These are phyloP conservation scores for Nitzschia sp. DNA, from an alignment of 108 stramenopile species.

Conservation along the genomic window DNA sequence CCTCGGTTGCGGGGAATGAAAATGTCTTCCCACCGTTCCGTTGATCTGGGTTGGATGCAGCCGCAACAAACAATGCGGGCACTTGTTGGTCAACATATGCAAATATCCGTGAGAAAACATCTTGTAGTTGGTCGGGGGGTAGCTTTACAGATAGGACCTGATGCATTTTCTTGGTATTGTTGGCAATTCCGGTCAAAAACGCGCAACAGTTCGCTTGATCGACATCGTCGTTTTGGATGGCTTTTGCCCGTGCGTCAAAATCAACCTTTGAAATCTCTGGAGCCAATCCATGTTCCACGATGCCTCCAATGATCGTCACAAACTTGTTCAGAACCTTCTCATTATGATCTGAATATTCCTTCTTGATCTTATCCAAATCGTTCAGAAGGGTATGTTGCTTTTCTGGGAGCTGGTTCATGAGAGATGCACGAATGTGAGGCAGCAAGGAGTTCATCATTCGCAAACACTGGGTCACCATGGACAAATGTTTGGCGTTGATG, in stretches of 20 bases:
- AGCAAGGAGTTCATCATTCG: conserved; percentile 82
- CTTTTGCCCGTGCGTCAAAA: conserved; percentile 67
- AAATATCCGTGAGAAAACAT: conserved; percentile 92
- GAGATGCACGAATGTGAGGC: conserved; percentile 90
- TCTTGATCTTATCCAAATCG: conserved; percentile 90
- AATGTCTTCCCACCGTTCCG: conserved; percentile 31
- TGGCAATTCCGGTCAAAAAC: conserved; percentile 87
- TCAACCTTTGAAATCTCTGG: conserved; percentile 63
- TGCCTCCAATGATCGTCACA: conserved; percentile 93
- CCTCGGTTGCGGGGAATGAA: conserved; percentile 62
- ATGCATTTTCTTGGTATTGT: conserved; percentile 90
- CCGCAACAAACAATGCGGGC: conserved; percentile 57
- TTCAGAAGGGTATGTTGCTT: conserved; percentile 89
- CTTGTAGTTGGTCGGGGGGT: conserved; percentile 88
- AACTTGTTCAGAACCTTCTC: conserved; percentile 93
- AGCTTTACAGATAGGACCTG: conserved; percentile 86
- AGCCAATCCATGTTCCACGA: conserved; percentile 84
- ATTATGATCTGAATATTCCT: conserved; percentile 87
- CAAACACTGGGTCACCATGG: conserved; percentile 88
- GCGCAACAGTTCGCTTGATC: conserved; percentile 46
- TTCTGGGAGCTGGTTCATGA: conserved; percentile 86
- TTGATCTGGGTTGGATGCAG: conserved; percentile 30
- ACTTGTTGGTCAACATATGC: conserved; percentile 83
- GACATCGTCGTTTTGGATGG: conserved; percentile 20
- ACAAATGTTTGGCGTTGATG: conserved; percentile 94